A percentile compares a stretch with the other conserved stretches of the same genome.
These are phyloP conservation scores for Gossypium davidsonii DNA, from an alignment of 441 rosid genomes.

Conservation along the genomic window DNA sequence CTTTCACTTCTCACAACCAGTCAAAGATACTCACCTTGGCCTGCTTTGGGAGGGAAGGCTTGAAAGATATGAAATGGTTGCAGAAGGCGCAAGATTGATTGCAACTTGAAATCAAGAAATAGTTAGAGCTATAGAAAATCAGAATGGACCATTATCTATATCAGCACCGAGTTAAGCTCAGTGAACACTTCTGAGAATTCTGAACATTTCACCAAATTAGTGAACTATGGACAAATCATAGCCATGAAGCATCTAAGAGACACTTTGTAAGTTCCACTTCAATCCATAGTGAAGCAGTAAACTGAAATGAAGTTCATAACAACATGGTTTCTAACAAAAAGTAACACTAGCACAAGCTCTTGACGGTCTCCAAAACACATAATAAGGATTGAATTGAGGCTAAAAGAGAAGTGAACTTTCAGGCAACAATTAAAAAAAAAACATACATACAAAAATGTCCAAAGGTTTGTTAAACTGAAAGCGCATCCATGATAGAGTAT, in stretches of 20 bases:
- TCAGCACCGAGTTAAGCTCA: not conserved
- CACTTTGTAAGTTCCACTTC: not conserved
- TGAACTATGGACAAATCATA: not conserved
- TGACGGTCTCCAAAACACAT: not conserved
- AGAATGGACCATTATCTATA: not conserved
- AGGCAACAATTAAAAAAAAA: not conserved
- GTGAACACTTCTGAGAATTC: no score
- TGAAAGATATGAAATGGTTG: not conserved
- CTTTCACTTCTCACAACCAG: slow-evolving; percentile 37
- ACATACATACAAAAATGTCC: not conserved
- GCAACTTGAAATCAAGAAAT: not conserved
- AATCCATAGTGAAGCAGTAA: not conserved
- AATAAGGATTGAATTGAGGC: not conserved
- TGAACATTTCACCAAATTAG: no score
- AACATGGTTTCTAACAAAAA: not conserved
- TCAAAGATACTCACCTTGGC: not conserved
- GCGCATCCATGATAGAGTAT: not conserved
- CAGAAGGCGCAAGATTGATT: no score
- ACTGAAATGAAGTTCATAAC: not conserved
- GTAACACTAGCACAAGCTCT: not conserved
- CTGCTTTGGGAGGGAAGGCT: not conserved
- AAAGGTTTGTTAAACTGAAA: not conserved
- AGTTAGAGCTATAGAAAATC: not conserved
- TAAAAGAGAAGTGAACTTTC: not conserved
- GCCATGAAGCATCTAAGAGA: not conserved